A percentile compares a stretch with the other conserved stretches of the same genome.
These are phyloP conservation scores for Lagenaria siceraria DNA, from an alignment of 306 rosid genomes.

Conservation along the genomic window DNA sequence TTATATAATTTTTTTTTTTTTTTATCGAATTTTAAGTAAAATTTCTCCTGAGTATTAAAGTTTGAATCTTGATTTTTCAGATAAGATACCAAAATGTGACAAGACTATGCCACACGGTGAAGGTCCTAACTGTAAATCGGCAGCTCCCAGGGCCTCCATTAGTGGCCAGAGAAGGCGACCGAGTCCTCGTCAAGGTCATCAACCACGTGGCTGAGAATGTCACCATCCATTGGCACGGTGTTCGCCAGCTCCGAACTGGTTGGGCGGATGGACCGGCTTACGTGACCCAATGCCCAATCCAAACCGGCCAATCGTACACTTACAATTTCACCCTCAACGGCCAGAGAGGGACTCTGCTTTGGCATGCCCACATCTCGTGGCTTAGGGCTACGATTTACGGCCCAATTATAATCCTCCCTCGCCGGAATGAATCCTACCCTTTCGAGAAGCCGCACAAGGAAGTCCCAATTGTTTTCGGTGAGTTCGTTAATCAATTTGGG, in stretches of 20 bases:
- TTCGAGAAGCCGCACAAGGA: conserved; percentile 54
- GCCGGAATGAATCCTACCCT: conserved; percentile 54
- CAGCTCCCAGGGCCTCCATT: conserved; percentile 65
- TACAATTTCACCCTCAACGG: conserved; percentile 67
- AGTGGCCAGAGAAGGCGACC: conserved; percentile 76
- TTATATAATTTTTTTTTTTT: too few relatives aligned
- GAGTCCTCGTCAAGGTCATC: conserved; percentile 43
- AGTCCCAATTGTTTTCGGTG: conserved; percentile 65
- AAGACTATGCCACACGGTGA: conserved; percentile 63
- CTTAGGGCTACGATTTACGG: conserved; percentile 55
- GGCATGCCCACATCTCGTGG: conserved; percentile 93
- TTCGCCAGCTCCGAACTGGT: conserved; percentile 46
- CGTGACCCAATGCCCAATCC: conserved; percentile 82
- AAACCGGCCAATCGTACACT: conserved; percentile 39
- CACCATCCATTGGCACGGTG: conserved; percentile 83
- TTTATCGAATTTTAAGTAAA: too few relatives aligned
- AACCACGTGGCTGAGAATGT: conserved; percentile 54
- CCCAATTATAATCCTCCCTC: conserved; percentile 66
- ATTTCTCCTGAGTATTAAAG: too few relatives aligned
- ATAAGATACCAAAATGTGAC: conserved; percentile 38
- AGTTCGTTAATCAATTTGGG: not conserved
- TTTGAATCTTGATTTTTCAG: conserved; percentile 11
- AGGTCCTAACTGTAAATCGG: conserved; percentile 47
- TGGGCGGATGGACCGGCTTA: conserved; percentile 92
- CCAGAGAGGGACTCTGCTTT: conserved; percentile 69